Conservation (phyloP, 2,329 filamentous ascomycete genomes). For the Drechslerella stenobrocha region DNA sequence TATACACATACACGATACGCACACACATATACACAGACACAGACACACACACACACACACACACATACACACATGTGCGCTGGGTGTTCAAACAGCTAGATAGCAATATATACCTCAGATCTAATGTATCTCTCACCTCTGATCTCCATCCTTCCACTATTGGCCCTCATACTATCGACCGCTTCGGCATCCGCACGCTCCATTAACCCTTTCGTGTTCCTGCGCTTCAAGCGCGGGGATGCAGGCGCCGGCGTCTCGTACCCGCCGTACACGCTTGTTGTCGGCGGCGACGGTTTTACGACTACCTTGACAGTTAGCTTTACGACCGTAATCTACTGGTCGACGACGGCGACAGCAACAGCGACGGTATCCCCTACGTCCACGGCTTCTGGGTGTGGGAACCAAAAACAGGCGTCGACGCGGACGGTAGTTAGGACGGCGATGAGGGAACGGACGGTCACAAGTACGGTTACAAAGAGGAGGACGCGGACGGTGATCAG, state of each 20-base stretch:
- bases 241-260: constrained; percentile 15
- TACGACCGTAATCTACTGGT: constrained; percentile 19
- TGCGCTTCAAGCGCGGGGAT: constrained; percentile 9
- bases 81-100: no score
- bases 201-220: constrained; percentile 11
- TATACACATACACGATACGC: no score
- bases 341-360: neutral
- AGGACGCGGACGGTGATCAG: constrained; percentile 4
- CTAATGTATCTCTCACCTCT: constrained; percentile 19
- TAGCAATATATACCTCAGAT: no score
- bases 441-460: neutral
- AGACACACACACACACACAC: no score
- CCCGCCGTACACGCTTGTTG: constrained; percentile 34
- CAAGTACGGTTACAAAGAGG: constrained; percentile 7
- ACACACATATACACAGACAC: no score
- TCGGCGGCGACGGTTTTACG: constrained; percentile 23
- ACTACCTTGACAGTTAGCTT: constrained; percentile 32
- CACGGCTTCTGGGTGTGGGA: neutral
- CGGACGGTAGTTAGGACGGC: neutral
- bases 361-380: neutral
- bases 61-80: no score
- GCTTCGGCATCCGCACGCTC: neutral
- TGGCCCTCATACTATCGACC: no score
- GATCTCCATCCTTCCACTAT: constrained; percentile 10
- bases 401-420: neutral